Evolutionary conservation across 129 eudicot genomes (phyloP).

Genomic region (Flaveria bidentis): DNA sequence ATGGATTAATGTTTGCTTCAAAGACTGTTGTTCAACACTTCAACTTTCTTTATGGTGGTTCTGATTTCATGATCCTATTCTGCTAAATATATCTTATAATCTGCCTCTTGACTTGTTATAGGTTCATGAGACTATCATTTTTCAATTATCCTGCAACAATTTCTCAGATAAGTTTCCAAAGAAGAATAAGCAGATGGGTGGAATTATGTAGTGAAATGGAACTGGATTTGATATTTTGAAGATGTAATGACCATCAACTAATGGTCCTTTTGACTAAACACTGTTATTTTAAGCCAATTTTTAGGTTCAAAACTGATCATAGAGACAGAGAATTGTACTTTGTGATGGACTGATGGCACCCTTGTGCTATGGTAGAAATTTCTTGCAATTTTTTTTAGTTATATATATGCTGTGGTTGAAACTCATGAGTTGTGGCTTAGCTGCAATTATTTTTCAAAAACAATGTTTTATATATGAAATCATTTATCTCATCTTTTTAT

Average conservation of each 20-base stretch:
- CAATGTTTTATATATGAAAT: too few species aligned
- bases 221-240: slow-evolving; percentile 13
- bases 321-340: neutral
- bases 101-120: slow-evolving; percentile 24
- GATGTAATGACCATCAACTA: slow-evolving; percentile 7
- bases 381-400: neutral
- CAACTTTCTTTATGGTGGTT: neutral
- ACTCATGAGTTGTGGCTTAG: too few species aligned
- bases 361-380: neutral
- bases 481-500: too few species aligned
- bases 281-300: neutral
- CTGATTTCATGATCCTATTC: neutral
- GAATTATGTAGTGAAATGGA: neutral
- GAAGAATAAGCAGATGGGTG: neutral
- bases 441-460: too few species aligned
- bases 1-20: slow-evolving; percentile 4
- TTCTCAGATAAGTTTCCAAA: neutral
- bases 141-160: neutral
- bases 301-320: neutral
- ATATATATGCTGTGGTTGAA: too few species aligned
- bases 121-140: slow-evolving; percentile 24
- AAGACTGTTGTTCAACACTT: neutral
- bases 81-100: neutral
- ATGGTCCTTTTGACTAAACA: neutral
- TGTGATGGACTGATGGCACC: too few species aligned